These are phyloP conservation scores for Fraxinus pennsylvanica DNA, from an alignment of 257 asterid species.

Conservation along the genomic window DNA sequence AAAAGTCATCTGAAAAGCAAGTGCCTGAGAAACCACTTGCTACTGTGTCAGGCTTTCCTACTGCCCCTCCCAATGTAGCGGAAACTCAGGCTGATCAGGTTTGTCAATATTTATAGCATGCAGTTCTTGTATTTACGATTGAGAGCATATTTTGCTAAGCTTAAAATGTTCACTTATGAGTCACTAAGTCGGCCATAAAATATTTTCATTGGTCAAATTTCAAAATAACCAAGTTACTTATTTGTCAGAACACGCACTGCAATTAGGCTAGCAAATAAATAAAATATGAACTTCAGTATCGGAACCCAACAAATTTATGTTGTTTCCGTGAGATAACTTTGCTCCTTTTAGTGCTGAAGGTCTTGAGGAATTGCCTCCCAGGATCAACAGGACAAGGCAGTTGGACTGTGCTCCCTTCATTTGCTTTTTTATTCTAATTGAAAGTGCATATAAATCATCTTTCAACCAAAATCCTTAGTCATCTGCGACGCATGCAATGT, in stretches of 20 bases:
- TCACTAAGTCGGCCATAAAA: neutral
- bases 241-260: neutral
- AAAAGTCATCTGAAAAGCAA: slow-evolving; percentile 82
- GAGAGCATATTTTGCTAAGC: neutral
- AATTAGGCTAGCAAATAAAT: neutral
- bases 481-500: neutral
- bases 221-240: neutral
- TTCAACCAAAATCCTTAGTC: neutral
- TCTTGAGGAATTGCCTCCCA: neutral
- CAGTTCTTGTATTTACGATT: neutral
- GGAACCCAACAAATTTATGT: neutral
- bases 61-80: slow-evolving; percentile 43
- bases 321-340: neutral
- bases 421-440: too few relatives aligned
- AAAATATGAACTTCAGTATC: neutral
- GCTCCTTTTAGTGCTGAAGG: neutral
- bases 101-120: slow-evolving; percentile 12
- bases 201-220: neutral
- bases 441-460: neutral
- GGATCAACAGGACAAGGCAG: neutral
- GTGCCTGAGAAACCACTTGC: slow-evolving; percentile 46
- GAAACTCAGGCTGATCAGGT: slow-evolving; percentile 66
- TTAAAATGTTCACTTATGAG: neutral
- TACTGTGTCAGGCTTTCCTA: slow-evolving; percentile 44
- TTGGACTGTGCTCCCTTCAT: too few relatives aligned